Evolutionary conservation across 192 early-diverging fungal species (phyloP).

Genomic region (Hyaloraphidium curvatum): DNA sequence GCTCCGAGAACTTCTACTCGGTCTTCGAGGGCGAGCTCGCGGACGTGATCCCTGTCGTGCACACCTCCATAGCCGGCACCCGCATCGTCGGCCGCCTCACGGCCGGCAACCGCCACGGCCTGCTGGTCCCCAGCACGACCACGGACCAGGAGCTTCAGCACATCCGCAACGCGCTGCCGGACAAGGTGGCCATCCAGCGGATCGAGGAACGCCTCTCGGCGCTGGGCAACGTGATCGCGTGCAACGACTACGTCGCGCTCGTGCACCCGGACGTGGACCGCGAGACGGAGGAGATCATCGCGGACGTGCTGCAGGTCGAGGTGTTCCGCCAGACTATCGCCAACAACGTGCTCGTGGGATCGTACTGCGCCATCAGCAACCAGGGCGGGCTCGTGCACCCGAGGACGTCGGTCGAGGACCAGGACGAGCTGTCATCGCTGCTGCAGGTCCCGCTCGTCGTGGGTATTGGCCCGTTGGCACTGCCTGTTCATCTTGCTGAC

Average conservation of each 20-base stretch:
- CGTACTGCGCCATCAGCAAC: slow-evolving; percentile 90
- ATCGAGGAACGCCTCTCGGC: slow-evolving; percentile 95
- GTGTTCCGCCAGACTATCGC: slow-evolving; percentile 97
- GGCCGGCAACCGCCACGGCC: slow-evolving; percentile 69
- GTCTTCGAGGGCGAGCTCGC: slow-evolving; percentile 33
- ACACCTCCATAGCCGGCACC: slow-evolving; percentile 90
- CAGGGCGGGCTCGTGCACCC: slow-evolving; percentile 96
- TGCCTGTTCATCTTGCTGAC: slow-evolving; percentile 5
- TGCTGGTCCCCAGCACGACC: slow-evolving; percentile 85
- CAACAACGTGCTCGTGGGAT: slow-evolving; percentile 89
- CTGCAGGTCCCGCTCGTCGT: slow-evolving; percentile 88
- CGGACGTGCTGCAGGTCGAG: slow-evolving; percentile 91
- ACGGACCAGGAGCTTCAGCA: slow-evolving; percentile 98
- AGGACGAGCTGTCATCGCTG: slow-evolving; percentile 92
- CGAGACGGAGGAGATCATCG: slow-evolving; percentile 98
- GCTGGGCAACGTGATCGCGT: slow-evolving; percentile 96
- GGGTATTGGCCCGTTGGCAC: neutral
- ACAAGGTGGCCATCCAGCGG: slow-evolving; percentile 78
- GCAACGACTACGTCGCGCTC: slow-evolving; percentile 97
- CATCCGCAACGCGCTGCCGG: slow-evolving; percentile 86
- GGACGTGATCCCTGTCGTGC: slow-evolving; percentile 90
- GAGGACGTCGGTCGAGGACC: slow-evolving; percentile 83
- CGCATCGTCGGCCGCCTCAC: slow-evolving; percentile 90
- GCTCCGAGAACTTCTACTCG: slow-evolving; percentile 99
- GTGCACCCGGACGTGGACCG: slow-evolving; percentile 96